These are phyloP conservation scores for Tubosaeta sp. DNA, from an alignment of 768 basidiomycete genomes.

Conservation along the genomic window DNA sequence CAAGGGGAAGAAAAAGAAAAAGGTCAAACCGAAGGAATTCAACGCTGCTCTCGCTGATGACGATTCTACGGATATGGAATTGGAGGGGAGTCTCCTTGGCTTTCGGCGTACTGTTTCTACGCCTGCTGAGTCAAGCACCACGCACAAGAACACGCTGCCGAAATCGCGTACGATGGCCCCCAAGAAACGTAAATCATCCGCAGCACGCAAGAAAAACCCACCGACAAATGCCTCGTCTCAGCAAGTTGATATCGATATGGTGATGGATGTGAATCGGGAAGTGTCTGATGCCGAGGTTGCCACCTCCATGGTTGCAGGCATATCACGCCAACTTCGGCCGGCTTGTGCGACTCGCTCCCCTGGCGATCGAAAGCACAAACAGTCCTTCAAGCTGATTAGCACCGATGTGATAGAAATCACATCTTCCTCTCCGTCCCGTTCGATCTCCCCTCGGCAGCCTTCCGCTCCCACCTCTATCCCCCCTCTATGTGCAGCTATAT, in stretches of 20 bases:
- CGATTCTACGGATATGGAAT: conserved; percentile 65
- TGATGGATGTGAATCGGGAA: conserved; percentile 53
- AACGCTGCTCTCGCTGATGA: conserved; percentile 50
- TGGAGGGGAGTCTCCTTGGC: conserved; percentile 52
- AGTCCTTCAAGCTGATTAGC: conserved; percentile 22
- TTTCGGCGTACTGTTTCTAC: conserved; percentile 49
- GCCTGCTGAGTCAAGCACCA: conserved; percentile 36
- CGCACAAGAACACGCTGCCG: conserved; percentile 37
- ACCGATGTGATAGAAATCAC: conserved; percentile 31
- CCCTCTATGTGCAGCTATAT: background rate
- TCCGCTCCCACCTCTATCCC: background rate
- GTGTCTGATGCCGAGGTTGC: conserved; percentile 16
- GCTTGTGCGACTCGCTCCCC: conserved; percentile 14
- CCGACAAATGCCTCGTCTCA: conserved; percentile 41
- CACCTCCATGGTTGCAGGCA: conserved; percentile 1
- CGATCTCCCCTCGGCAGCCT: conserved; percentile 9
- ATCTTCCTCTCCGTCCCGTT: conserved; percentile 26
- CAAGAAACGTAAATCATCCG: conserved; percentile 17
- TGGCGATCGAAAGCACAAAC: background rate
- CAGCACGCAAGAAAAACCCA: conserved; percentile 23
- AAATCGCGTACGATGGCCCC: conserved; percentile 42
- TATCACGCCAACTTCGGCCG: conserved; percentile 7
- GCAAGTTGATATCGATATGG: conserved; percentile 47
- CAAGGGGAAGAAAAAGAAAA: conserved; percentile 50
- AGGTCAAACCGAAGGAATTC: conserved; percentile 38